Conservation (phyloP, 768 basidiomycete species). For the Mycena rosella region DNA sequence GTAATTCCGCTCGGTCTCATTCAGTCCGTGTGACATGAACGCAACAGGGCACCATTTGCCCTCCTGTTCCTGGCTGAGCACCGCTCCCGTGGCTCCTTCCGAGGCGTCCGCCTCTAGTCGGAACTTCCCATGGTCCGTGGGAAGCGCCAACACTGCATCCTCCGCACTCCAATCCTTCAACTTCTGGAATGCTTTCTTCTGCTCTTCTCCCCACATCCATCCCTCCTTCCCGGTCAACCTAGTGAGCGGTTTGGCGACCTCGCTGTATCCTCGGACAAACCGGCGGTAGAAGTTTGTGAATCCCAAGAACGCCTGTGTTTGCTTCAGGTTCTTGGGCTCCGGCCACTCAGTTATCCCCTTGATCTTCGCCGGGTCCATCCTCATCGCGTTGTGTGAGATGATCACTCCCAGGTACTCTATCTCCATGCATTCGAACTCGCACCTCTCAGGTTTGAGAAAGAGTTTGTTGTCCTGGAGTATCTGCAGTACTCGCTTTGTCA, state of each 20-base stretch:
- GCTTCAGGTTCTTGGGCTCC: too few species aligned
- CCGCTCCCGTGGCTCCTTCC: slow-evolving; percentile 8
- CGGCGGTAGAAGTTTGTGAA: too few species aligned
- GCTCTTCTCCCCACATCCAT: background rate
- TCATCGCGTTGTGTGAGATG: slow-evolving; percentile 3
- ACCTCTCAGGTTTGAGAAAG: slow-evolving; percentile 23
- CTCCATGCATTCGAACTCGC: slow-evolving; percentile 32
- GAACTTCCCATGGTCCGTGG: background rate
- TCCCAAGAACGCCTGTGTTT: too few species aligned
- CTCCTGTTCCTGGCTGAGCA: slow-evolving; percentile 10
- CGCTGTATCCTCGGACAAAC: too few species aligned
- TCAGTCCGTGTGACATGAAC: too few species aligned
- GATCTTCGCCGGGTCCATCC: slow-evolving; percentile 14
- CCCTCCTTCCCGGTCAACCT: slow-evolving; percentile 12
- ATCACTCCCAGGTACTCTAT: slow-evolving; percentile 31
- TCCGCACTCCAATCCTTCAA: background rate
- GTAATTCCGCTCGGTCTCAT: too few species aligned
- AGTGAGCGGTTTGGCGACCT: slow-evolving; percentile 3
- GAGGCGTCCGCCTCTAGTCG: slow-evolving; percentile 24
- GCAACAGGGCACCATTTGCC: slow-evolving; percentile 24
- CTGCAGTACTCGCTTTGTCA: slow-evolving; percentile 36
- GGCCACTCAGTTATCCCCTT: slow-evolving; percentile 4
- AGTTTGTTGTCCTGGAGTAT: slow-evolving; percentile 1
- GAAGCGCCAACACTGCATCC: background rate
- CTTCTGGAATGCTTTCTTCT: background rate